Conservation (phyloP, 805 yeast genomes). For the Ogataea methanolica region DNA sequence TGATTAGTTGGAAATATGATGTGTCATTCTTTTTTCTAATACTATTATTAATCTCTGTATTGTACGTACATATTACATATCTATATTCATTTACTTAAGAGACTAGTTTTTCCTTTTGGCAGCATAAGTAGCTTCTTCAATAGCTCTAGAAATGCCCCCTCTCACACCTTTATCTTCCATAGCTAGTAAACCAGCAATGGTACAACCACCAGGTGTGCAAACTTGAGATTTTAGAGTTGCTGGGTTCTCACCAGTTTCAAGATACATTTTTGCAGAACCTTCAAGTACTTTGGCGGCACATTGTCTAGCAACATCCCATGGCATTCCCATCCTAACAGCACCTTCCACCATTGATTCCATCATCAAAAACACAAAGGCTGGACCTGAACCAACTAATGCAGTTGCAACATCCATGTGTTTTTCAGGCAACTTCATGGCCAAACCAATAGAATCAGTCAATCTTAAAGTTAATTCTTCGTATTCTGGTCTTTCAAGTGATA, state of each 20-base stretch:
- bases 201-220: constrained; percentile 97
- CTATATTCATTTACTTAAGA: neutral
- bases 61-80: neutral
- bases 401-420: constrained; percentile 96
- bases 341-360: constrained; percentile 92
- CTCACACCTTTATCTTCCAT: constrained; percentile 92
- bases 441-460: constrained; percentile 62
- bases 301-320: constrained; percentile 72
- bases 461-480: constrained; percentile 45
- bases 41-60: neutral
- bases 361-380: constrained; percentile 87
- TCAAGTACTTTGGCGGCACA: constrained; percentile 92
- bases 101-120: constrained; percentile 56
- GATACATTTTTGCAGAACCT: constrained; percentile 90
- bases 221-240: constrained; percentile 81
- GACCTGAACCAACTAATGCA: constrained; percentile 92
- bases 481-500: constrained; percentile 32
- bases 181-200: constrained; percentile 89
- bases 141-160: constrained; percentile 80
- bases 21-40: too few species aligned
- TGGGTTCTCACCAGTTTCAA: constrained; percentile 80
- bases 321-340: constrained; percentile 91
- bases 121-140: constrained; percentile 86
- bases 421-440: constrained; percentile 69
- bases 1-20: too few species aligned